Base-by-base conservation (phyloP, 371 early-diverging fungal species). In the Phascolomyces articulosus region DNA sequence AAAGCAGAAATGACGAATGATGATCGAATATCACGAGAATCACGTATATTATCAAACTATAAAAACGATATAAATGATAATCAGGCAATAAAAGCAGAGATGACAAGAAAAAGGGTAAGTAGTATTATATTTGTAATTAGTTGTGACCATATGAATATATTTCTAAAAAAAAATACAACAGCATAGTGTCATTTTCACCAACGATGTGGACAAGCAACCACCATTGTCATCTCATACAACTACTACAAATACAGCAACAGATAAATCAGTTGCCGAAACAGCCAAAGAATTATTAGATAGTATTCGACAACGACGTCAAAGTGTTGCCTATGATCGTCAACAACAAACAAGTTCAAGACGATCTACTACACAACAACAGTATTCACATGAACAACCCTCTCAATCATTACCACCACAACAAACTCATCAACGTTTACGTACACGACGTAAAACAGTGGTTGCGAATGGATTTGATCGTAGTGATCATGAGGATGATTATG, bases 291-390 rank as follows among this genome's bases (percentile, higher is more conserved):
- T 68, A 4, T 47, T 68, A 48, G 60, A 63, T 8, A 63, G 41
- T 41, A 68, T 68, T 21, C 68, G 68, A 28, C 63, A 63, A 47
- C 58, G 68, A 23, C 58, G 62, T 13, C 49, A 58, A 62, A 62
- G 55, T 49, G 34, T 57, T 9, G 40, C 60, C 29, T 27, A 55
- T 8, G 18, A n/a, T 16, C 55, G 15, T 18, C 26, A 54, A 2
- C 55, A 54, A 28, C 53, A n/a, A 1, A 28, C 56, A 2, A 34
- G 58, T 34, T 13, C 28, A 20, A 4, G 40, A 2, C 28, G 58
- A 16, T 20, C 23, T 13, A 44, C 44, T 13, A 4, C 8, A 4
- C 44, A 44, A 18, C 15, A 44, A 44, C n/a, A 16, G 9, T 13
- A 38, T 13, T 13, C 13, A 38, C 56, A 15, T 29, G 24, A 56